phyloP scores from a whole-genome alignment of 2,329 filamentous ascomycete genomes.

The Pyrenochaeta sp. region DNA sequence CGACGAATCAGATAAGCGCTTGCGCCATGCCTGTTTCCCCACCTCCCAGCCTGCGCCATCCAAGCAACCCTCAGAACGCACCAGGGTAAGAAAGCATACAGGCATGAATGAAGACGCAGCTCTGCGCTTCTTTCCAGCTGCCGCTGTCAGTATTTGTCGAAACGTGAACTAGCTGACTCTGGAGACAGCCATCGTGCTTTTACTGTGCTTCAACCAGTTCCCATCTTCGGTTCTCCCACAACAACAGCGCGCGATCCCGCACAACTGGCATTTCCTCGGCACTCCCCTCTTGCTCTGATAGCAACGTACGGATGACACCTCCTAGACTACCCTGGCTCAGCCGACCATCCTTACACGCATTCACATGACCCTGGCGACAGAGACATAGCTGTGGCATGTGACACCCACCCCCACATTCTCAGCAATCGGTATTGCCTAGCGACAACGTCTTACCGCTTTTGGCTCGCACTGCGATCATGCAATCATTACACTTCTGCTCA shows the following conservation, averaged over 20 bases:
- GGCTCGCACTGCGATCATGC: conserved; percentile 8
- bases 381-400: conserved; percentile 30
- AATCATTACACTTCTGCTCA: conserved; percentile 1
- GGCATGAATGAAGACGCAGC: neutral
- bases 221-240: no score
- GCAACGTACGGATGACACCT: conserved; percentile 31
- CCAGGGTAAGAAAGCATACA: neutral
- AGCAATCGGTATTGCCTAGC: conserved; percentile 2
- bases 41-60: conserved; percentile 12
- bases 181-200: no score
- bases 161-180: no score
- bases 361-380: conserved; percentile 22
- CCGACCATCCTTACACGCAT: neutral
- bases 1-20: conserved; percentile 15
- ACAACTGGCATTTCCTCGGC: no score
- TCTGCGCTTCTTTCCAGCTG: no score
- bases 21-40: conserved; percentile 16
- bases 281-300: neutral
- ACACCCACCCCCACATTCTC: conserved; percentile 31
- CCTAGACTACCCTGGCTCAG: conserved; percentile 1
- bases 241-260: no score
- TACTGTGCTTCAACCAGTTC: no score
- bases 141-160: no score
- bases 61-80: conserved; percentile 7
- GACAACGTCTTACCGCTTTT: conserved; percentile 13